phyloP scores from a whole-genome alignment of 148 eudicot genomes.

The Spergularia marina region DNA sequence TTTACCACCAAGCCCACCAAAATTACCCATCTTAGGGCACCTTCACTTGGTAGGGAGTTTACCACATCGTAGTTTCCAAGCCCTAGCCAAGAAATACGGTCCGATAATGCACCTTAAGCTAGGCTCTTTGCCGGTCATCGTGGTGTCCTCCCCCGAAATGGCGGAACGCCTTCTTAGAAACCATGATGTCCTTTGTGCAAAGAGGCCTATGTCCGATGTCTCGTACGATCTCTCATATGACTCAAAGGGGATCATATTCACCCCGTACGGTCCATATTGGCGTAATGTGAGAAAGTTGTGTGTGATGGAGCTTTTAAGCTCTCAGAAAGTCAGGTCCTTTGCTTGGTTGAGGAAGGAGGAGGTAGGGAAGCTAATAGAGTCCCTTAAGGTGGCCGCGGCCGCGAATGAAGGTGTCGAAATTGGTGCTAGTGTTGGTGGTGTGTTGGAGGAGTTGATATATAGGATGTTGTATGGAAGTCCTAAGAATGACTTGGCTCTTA shows the following conservation, averaged over 20 bases:
- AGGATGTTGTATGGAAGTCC: slow-evolving; percentile 28
- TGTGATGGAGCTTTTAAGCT: slow-evolving; percentile 25
- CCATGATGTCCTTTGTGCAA: slow-evolving; percentile 14
- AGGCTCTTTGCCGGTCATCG: slow-evolving; percentile 23
- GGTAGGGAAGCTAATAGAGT: slow-evolving; percentile 13
- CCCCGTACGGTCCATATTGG: slow-evolving; percentile 21
- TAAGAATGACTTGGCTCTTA: slow-evolving; percentile 18
- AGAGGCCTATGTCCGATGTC: slow-evolving; percentile 21
- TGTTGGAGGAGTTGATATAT: slow-evolving; percentile 23
- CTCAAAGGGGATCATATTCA: slow-evolving; percentile 20
- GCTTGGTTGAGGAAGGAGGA: slow-evolving; percentile 27
- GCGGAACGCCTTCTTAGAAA: slow-evolving; percentile 21
- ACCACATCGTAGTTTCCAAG: slow-evolving; percentile 36
- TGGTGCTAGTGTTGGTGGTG: slow-evolving; percentile 19
- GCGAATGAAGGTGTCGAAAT: slow-evolving; percentile 15
- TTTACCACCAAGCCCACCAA: slow-evolving; percentile 41
- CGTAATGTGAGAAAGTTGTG: slow-evolving; percentile 17
- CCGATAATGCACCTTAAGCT: slow-evolving; percentile 37
- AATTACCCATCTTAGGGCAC: slow-evolving; percentile 39
- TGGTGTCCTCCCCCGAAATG: slow-evolving; percentile 26
- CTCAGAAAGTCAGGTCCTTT: slow-evolving; percentile 14
- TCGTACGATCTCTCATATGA: slow-evolving; percentile 21
- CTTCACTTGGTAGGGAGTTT: slow-evolving; percentile 36
- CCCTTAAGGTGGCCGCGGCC: slow-evolving; percentile 1
- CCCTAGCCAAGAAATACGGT: slow-evolving; percentile 38